Evolutionary conservation across 106 monocot genomes (phyloP), one percentile per base, ranked within the genome.

Genomic region (Dioscorea alata): DNA sequence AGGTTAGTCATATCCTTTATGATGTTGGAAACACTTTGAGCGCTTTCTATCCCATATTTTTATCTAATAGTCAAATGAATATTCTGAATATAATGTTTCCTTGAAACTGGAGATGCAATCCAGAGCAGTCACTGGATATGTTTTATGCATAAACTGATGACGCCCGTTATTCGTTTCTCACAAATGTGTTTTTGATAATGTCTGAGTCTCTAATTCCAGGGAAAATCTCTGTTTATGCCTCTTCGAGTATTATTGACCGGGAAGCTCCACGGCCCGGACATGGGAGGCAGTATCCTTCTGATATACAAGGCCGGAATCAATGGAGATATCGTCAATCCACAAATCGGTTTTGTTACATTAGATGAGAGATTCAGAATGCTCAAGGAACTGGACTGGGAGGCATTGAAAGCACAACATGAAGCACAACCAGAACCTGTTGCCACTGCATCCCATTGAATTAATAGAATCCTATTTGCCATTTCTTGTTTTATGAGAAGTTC

Each of bases 231-330:
- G 3, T 93, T 90, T 68, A 85, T 93, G 93, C 99, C 99, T 16
- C 85, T 99, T 9, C 67, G 97, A 13, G 60, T 93, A 24, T 72
- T 99, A 66, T 69, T 99, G 62, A 99, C 93, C 0, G 99, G 93
- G 60, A 99, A 93, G 79, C 80, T 99, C 33, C 99, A 99, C 69
- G 97, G 97, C 48, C 97, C 97, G 51, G 97, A 93, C 22, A 99
- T 93, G 87, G 93, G 85, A 50, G 78, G 77, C 73, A 87, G 90
- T 25, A 85, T 99, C 18, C 18, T 63, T 69, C 65, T 99, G 58
- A 72, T 99, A 56, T 75, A 90, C 69, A 83, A 83, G 75, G 87
- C 90, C 15, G 82, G 92, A 57, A 59, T 65, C 61, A 67, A 33
- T 74, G 87, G 82, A 32, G 69, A 28, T 3, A 28, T 72, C 12